Base-by-base conservation (phyloP, 352 stramenopile genomes). In the Globisporangium heterothallicum region DNA sequence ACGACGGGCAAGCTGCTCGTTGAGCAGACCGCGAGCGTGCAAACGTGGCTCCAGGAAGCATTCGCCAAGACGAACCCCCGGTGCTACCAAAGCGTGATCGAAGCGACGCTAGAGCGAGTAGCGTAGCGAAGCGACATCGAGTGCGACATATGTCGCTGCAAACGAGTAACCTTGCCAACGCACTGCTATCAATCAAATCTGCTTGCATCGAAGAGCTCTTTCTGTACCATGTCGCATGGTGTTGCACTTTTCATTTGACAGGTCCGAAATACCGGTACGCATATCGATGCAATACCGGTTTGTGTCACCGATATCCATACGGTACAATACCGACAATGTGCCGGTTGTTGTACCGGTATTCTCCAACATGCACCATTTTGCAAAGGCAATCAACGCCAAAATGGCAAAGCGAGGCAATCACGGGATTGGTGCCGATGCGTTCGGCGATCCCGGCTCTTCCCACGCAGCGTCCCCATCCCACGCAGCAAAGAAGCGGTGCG, bases 61-160 rank as follows among this genome's bases (percentile, higher is more conserved):
- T 53, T 53, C 19, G 18, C 22, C 16, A 53, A 42, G 30, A 27
- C 46, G 18, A 53, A 53, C 21, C 46, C 46, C 1, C 27, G 21
- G 10, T 53, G 30, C 34, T 53, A 53, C 34, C 16, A 24, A 5
- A n/a, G 18, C 19, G 46, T 53, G 19, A 53, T 53, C 21, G 18
- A 42, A n/a, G 30, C 26, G 13, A 19, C 27, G 18, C 34, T 53
- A 4, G 42, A 49, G 42, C 42, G 24, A 12, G 21, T 36, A 18
- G 16, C 12, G 46, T 19, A 21, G 25, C 2, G 30, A 36, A 8
- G 30, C 30, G 12, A 16, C 16, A 16, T 36, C 27, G 29, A 53
- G 29, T 41, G 13, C 14, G n/a, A 10, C 9, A 36, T 9, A 8
- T 8, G 3, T 36, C 6, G 30, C 16, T 16, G 9, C 30, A 36